A percentile compares a stretch with the other conserved stretches of the same genome.
These are phyloP conservation scores for Ustilago xerochloae DNA, from an alignment of 1,284 basidiomycete species.

Conservation along the genomic window DNA sequence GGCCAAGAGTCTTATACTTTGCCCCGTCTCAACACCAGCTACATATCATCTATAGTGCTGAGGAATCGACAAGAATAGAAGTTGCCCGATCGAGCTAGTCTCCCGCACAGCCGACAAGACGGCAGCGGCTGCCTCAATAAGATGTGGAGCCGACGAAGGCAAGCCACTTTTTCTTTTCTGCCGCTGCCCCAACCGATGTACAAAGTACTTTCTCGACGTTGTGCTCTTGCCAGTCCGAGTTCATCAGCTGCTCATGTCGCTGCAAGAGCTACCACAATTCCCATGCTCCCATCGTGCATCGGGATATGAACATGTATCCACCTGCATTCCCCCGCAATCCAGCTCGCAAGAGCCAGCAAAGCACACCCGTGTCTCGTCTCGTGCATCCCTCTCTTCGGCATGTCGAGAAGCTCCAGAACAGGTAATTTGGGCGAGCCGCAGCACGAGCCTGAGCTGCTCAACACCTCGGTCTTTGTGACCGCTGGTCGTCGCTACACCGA, in stretches of 20 bases:
- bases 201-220: neutral
- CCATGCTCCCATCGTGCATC: no score
- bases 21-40: no score
- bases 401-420: neutral
- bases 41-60: neutral
- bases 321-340: no score
- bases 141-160: conserved; percentile 10
- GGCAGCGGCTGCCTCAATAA: conserved; percentile 3
- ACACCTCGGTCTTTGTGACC: neutral
- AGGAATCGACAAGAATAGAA: neutral
- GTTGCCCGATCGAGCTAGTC: neutral
- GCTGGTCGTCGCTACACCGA: neutral
- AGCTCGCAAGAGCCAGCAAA: no score
- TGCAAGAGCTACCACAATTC: no score
- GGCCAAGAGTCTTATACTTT: no score
- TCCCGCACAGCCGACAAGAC: conserved; percentile 7
- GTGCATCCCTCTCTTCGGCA: no score
- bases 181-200: neutral
- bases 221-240: neutral
- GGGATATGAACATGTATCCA: no score
- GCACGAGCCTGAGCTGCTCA: neutral
- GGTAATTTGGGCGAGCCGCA: neutral
- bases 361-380: no score
- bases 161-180: neutral
- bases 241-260: neutral